Conservation (phyloP, 345 rosid species). For the Garcia nutans region DNA sequence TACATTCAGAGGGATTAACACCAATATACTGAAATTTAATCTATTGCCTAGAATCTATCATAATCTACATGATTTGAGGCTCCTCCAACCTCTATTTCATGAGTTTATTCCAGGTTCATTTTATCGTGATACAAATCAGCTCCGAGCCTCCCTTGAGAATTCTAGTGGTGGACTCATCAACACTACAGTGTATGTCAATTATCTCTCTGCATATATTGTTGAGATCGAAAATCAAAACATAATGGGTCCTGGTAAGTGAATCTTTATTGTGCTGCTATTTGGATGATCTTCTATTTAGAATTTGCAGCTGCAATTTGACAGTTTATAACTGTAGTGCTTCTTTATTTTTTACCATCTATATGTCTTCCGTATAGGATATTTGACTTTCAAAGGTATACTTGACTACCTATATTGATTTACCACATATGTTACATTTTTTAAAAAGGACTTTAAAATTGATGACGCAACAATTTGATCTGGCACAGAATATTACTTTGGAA, state of each 20-base stretch:
- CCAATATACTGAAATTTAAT: constrained; percentile 73
- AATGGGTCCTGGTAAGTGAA: constrained; percentile 78
- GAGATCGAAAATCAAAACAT: constrained; percentile 71
- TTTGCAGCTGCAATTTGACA: background rate
- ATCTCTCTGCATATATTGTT: constrained; percentile 75
- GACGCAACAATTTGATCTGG: no score
- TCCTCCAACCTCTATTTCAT: constrained; percentile 86
- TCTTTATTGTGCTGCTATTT: background rate
- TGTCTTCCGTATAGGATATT: no score
- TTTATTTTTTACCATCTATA: background rate
- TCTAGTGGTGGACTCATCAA: constrained; percentile 68
- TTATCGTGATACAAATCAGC: constrained; percentile 54
- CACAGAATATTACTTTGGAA: background rate
- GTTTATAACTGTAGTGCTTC: background rate
- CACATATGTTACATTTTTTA: no score
- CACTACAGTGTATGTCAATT: constrained; percentile 71
- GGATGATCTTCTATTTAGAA: background rate
- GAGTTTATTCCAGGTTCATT: constrained; percentile 81
- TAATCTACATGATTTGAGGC: constrained; percentile 62
- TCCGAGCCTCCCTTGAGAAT: constrained; percentile 67
- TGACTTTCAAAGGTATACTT: no score
- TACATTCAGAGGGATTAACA: constrained; percentile 71
- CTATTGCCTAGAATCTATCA: constrained; percentile 75
- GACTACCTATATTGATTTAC: no score
- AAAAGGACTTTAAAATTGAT: background rate